Evolutionary conservation across 192 early-diverging fungal genomes (phyloP).

Genomic region (Linnemannia exigua): DNA sequence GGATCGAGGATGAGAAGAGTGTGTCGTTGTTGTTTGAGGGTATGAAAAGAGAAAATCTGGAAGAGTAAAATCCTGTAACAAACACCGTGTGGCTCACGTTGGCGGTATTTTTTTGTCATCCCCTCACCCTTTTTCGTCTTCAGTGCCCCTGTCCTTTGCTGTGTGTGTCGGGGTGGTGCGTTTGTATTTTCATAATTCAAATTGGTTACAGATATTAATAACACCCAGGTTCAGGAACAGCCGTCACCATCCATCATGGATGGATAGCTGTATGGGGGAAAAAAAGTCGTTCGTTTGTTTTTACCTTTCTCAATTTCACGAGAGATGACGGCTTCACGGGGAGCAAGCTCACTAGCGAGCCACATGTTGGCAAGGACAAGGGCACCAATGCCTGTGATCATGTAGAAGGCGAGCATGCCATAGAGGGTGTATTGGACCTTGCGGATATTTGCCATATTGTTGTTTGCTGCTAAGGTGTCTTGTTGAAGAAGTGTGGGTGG

Average conservation of each 20-base stretch:
- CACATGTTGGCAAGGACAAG: slow-evolving; percentile 38
- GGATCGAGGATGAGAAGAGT: too few relatives aligned
- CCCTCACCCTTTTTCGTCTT: background rate
- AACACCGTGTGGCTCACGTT: background rate
- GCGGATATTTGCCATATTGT: slow-evolving; percentile 19
- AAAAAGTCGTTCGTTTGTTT: background rate
- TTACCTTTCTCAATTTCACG: slow-evolving; percentile 40
- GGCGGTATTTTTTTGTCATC: background rate
- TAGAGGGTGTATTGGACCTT: slow-evolving; percentile 36
- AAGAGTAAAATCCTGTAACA: too few relatives aligned
- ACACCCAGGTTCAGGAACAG: background rate
- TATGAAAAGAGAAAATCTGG: too few relatives aligned
- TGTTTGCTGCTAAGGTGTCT: background rate
- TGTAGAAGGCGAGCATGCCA: slow-evolving; percentile 29
- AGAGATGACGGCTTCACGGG: slow-evolving; percentile 54
- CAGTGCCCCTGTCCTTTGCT: background rate
- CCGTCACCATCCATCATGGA: too few relatives aligned
- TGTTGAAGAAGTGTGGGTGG: background rate
- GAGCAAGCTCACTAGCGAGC: slow-evolving; percentile 27
- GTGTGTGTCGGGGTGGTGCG: background rate
- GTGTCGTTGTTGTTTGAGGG: too few relatives aligned
- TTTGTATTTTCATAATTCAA: background rate
- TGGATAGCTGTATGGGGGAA: background rate
- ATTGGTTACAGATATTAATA: background rate
- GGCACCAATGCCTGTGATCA: slow-evolving; percentile 37